phyloP scores from a whole-genome alignment of 2,329 filamentous ascomycete genomes.

The Curvularia spicifera region DNA sequence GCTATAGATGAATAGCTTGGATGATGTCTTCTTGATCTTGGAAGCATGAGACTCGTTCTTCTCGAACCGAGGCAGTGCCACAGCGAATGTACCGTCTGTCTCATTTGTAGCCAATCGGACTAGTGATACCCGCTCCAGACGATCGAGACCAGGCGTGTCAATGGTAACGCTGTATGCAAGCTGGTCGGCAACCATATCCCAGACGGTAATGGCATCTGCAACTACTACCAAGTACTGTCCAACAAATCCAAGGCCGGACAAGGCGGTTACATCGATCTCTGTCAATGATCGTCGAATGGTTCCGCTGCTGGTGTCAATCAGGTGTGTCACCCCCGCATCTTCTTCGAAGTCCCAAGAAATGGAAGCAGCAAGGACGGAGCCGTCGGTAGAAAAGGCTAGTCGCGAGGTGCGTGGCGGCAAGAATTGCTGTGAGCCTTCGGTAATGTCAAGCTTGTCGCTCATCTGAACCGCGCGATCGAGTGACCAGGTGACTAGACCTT shows the following conservation, averaged over 20 bases:
- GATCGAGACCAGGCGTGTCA: slow-evolving; percentile 42
- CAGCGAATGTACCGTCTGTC: slow-evolving; percentile 53
- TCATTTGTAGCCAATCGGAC: slow-evolving; percentile 74
- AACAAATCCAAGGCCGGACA: slow-evolving; percentile 73
- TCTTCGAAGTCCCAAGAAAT: slow-evolving; percentile 44
- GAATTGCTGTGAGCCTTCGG: slow-evolving; percentile 31
- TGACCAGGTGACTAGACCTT: slow-evolving; percentile 75
- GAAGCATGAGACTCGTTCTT: slow-evolving; percentile 38
- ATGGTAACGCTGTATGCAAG: slow-evolving; percentile 71
- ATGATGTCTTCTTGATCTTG: slow-evolving; percentile 49
- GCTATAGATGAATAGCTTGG: slow-evolving; percentile 69
- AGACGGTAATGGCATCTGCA: slow-evolving; percentile 75
- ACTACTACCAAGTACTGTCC: slow-evolving; percentile 77
- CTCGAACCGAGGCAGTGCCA: slow-evolving; percentile 49
- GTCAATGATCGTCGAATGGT: slow-evolving; percentile 70
- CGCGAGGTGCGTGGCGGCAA: slow-evolving; percentile 62
- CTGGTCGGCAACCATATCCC: slow-evolving; percentile 82
- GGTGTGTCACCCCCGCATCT: slow-evolving; percentile 69
- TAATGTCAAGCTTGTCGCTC: slow-evolving; percentile 44
- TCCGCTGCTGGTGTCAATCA: slow-evolving; percentile 76
- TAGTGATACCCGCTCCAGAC: slow-evolving; percentile 50
- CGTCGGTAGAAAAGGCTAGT: slow-evolving; percentile 70
- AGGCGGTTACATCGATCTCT: slow-evolving; percentile 68
- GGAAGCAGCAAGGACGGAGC: slow-evolving; percentile 45
- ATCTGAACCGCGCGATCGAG: slow-evolving; percentile 65